These are phyloP conservation scores for Eimeria falciformis DNA, from an alignment of 169 alveolate species.

Conservation along the genomic window DNA sequence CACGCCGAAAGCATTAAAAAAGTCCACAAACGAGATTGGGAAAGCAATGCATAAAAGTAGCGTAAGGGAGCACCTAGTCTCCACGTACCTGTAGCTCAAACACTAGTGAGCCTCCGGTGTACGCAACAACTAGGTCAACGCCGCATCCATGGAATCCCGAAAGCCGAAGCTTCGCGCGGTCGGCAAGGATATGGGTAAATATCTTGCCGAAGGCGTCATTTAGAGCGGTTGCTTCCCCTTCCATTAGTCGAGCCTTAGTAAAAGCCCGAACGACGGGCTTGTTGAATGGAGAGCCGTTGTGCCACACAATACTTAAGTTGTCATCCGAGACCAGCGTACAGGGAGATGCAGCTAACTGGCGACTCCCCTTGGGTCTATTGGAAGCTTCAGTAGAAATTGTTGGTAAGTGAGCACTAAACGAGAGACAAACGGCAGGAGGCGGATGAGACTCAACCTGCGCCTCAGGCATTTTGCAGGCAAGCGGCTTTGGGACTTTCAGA, in stretches of 20 bases:
- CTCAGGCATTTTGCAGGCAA: background rate
- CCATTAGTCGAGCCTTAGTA: conserved; percentile 22
- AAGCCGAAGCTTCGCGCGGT: conserved; percentile 24
- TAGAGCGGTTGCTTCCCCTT: background rate
- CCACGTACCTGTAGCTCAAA: conserved; percentile 66
- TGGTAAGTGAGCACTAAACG: background rate
- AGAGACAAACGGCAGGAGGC: conserved; percentile 10
- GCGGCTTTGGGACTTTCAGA: background rate
- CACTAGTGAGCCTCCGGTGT: conserved; percentile 67
- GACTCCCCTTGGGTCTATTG: background rate
- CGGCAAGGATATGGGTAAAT: conserved; percentile 32
- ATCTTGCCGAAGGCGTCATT: conserved; percentile 63
- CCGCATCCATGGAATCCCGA: conserved; percentile 72
- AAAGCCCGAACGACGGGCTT: conserved; percentile 68
- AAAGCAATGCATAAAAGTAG: too few species aligned
- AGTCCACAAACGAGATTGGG: background rate
- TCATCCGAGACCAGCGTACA: conserved; percentile 75
- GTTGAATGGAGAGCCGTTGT: conserved; percentile 52
- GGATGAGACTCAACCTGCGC: conserved; percentile 9
- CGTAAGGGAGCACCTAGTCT: too few species aligned
- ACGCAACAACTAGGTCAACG: conserved; percentile 73
- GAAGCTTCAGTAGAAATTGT: background rate
- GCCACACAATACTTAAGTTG: conserved; percentile 71
- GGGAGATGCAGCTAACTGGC: background rate
- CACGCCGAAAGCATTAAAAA: background rate